phyloP scores from a whole-genome alignment of 2,329 filamentous ascomycete species.

The Fusarium floridanum region DNA sequence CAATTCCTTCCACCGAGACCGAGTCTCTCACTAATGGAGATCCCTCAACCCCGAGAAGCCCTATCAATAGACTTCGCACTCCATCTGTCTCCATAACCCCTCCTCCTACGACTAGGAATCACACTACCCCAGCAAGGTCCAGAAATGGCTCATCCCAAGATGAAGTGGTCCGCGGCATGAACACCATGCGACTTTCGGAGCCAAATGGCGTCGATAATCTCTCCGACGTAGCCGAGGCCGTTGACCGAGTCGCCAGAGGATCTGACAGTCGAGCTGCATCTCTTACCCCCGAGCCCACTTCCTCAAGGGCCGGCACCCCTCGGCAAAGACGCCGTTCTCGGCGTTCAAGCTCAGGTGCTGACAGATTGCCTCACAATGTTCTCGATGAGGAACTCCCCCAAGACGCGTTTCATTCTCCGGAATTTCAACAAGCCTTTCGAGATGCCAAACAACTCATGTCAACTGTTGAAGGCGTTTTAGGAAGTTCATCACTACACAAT shows the following conservation, averaged over 20 bases:
- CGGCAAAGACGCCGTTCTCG: slow-evolving; percentile 10
- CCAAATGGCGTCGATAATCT: slow-evolving; percentile 5
- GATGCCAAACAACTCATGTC: slow-evolving; percentile 51
- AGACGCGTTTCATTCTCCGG: slow-evolving; percentile 53
- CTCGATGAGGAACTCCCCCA: slow-evolving; percentile 50
- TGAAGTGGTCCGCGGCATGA: neutral
- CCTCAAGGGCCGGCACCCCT: slow-evolving; percentile 7
- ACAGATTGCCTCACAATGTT: slow-evolving; percentile 36
- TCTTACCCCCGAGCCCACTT: slow-evolving; percentile 21
- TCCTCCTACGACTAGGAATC: neutral
- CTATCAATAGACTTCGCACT: slow-evolving; percentile 14
- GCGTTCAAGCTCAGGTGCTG: slow-evolving; percentile 20
- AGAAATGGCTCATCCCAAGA: neutral
- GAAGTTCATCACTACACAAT: slow-evolving; percentile 50
- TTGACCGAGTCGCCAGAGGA: slow-evolving; percentile 17
- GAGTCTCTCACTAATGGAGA: neutral
- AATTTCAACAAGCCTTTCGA: slow-evolving; percentile 51
- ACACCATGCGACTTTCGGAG: slow-evolving; percentile 22
- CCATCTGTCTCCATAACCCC: slow-evolving; percentile 32
- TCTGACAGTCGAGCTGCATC: slow-evolving; percentile 17
- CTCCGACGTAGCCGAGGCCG: slow-evolving; percentile 6
- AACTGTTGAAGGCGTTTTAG: slow-evolving; percentile 50
- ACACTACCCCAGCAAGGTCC: neutral
- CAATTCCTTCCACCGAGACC: slow-evolving; percentile 31
- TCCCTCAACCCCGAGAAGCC: neutral